Conservation (phyloP, 73 alveolate species). For the Halteria grandinella region DNA sequence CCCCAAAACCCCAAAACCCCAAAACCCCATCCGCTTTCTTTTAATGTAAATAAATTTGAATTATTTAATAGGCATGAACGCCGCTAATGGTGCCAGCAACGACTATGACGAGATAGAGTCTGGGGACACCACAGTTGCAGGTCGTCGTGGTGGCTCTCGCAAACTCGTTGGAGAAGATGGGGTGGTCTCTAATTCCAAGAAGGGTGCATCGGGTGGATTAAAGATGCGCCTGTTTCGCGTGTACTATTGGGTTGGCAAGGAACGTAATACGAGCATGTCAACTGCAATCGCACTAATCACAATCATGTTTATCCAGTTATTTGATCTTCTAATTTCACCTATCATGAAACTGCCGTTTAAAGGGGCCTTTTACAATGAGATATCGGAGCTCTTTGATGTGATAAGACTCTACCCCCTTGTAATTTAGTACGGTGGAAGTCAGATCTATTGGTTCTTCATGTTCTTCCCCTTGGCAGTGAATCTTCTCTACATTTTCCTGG, state of each 20-base stretch:
- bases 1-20: no score
- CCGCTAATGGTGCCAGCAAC: no score
- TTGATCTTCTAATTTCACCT: conserved; percentile 28
- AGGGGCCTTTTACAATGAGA: conserved; percentile 33
- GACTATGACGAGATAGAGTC: no score
- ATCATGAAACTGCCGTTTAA: conserved; percentile 53
- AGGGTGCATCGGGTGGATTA: no score
- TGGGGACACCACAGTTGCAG: no score
- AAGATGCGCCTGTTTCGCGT: conserved; percentile 39
- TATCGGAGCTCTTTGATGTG: conserved; percentile 16
- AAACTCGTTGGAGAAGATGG: no score
- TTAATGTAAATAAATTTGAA: no score
- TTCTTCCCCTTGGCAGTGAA: not conserved
- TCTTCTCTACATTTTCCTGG: not conserved
- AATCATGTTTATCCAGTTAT: conserved; percentile 39
- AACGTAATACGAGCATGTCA: conserved; percentile 18
- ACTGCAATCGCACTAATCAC: conserved; percentile 18
- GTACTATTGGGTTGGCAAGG: conserved; percentile 42
- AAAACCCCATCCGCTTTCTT: no score
- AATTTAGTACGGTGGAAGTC: not conserved
- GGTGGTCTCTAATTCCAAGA: no score
- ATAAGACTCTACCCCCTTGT: conserved; percentile 52
- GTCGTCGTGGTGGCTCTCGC: no score
- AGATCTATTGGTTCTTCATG: conserved; percentile 22
- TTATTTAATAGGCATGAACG: no score